A percentile compares a stretch with the other conserved stretches of the same genome.
Conservation (phyloP, 1,284 basidiomycete species). For the Melanopsichium pennsylvanicum region DNA sequence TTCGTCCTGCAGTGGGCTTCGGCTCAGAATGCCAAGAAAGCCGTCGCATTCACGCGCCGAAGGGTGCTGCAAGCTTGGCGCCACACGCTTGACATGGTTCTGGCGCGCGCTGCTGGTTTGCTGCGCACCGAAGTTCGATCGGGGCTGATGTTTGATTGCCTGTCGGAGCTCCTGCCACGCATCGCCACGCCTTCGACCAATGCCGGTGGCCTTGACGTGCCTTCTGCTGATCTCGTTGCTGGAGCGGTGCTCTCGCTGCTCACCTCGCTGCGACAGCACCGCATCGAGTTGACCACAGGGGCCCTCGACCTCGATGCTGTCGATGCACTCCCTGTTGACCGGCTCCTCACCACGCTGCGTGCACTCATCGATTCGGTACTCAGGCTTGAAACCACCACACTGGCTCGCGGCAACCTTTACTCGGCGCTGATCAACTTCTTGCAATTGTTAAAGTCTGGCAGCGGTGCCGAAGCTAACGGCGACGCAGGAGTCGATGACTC, state of each 20-base stretch:
- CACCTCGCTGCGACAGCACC: slow-evolving; percentile 73
- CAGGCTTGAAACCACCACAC: slow-evolving; percentile 80
- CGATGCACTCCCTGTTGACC: slow-evolving; percentile 69
- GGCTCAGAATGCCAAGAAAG: slow-evolving; percentile 59
- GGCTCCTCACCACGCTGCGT: slow-evolving; percentile 78
- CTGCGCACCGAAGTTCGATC: slow-evolving; percentile 55
- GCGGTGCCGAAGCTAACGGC: slow-evolving; percentile 15
- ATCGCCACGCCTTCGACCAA: slow-evolving; percentile 47
- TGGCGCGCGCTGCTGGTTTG: slow-evolving; percentile 49
- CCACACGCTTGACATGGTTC: slow-evolving; percentile 59
- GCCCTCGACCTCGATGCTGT: slow-evolving; percentile 55
- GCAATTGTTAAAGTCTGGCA: slow-evolving; percentile 70
- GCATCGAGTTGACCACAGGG: slow-evolving; percentile 37
- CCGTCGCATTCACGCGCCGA: slow-evolving; percentile 50
- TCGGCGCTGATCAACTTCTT: slow-evolving; percentile 87
- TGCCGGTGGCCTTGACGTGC: slow-evolving; percentile 69
- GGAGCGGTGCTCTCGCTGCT: slow-evolving; percentile 82
- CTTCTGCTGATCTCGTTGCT: slow-evolving; percentile 80
- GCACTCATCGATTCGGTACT: slow-evolving; percentile 79
- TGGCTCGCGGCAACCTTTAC: slow-evolving; percentile 96
- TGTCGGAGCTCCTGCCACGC: slow-evolving; percentile 57
- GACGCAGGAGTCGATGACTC: slow-evolving; percentile 48
- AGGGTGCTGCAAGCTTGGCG: slow-evolving; percentile 58
- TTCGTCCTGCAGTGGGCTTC: slow-evolving; percentile 55
- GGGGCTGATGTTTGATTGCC: slow-evolving; percentile 56